Percentiles rank a stretch among this genome's conserved stretches.
Conservation (phyloP, 352 stramenopile species). For the Elongisporangium prolatum region DNA sequence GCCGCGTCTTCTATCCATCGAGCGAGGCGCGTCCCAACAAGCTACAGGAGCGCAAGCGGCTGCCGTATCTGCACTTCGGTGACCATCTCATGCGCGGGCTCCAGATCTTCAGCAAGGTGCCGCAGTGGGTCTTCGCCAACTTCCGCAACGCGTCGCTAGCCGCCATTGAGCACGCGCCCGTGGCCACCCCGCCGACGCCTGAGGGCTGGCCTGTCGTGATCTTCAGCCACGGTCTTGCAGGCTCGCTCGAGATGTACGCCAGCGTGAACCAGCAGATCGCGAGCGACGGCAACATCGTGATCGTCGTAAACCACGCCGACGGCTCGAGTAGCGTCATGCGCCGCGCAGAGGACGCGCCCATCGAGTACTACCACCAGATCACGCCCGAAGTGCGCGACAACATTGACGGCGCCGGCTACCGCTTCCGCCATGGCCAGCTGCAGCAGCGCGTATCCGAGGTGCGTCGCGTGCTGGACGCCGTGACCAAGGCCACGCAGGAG, state of each 20-base stretch:
- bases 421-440: constrained; percentile 56
- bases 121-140: constrained; percentile 50
- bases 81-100: constrained; percentile 45
- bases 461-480: constrained; percentile 33
- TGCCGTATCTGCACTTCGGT: constrained; percentile 45
- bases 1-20: constrained; percentile 62
- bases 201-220: constrained; percentile 45
- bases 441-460: constrained; percentile 48
- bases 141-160: constrained; percentile 45
- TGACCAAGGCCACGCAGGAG: constrained; percentile 10
- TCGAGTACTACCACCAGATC: constrained; percentile 64
- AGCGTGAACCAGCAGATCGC: constrained; percentile 58
- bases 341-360: constrained; percentile 13
- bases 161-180: constrained; percentile 29
- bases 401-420: constrained; percentile 42
- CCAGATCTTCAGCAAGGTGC: constrained; percentile 38
- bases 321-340: constrained; percentile 46
- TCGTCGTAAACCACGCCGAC: constrained; percentile 59
- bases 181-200: constrained; percentile 14
- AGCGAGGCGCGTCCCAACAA: constrained; percentile 3
- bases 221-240: constrained; percentile 59
- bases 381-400: constrained; percentile 39
- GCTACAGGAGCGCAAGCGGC: constrained; percentile 4
- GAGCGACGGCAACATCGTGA: constrained; percentile 51
- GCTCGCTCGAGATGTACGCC: constrained; percentile 59